Evolutionary conservation across 495 filamentous ascomycete genomes (phyloP).

Genomic region (Daldinia concentrica): DNA sequence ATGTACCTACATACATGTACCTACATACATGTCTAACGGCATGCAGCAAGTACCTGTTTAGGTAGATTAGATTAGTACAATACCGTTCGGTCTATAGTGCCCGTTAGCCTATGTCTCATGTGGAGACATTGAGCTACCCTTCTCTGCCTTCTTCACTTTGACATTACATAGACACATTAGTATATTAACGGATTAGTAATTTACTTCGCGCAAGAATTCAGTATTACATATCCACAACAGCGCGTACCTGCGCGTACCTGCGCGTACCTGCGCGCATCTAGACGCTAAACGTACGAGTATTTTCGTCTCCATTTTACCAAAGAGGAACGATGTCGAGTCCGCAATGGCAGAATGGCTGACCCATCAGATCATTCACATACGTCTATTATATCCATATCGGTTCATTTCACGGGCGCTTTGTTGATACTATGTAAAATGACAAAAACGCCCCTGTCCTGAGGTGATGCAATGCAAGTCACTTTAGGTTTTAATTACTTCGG

Average conservation of each 20-base stretch:
- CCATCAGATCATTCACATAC: constrained; percentile 29
- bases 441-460: constrained; percentile 6
- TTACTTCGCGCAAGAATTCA: not conserved
- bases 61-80: not conserved
- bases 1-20: too few species aligned
- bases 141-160: not conserved
- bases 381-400: constrained; percentile 13
- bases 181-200: too few species aligned
- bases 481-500: constrained; percentile 22
- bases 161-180: not conserved
- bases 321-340: not conserved
- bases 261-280: not conserved
- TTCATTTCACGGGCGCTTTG: constrained; percentile 12
- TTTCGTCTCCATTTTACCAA: not conserved
- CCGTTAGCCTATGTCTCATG: not conserved
- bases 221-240: not conserved
- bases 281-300: constrained; percentile 3
- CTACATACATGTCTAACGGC: too few species aligned
- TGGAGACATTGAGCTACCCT: not conserved
- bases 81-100: not conserved
- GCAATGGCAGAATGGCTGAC: not conserved
- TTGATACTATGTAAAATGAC: not conserved
- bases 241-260: not conserved
- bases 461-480: constrained; percentile 40
- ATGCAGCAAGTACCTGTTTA: constrained; percentile 1